Evolutionary conservation across 2,329 filamentous ascomycete species (phyloP).

Genomic region (Albophoma yamanashiensis): DNA sequence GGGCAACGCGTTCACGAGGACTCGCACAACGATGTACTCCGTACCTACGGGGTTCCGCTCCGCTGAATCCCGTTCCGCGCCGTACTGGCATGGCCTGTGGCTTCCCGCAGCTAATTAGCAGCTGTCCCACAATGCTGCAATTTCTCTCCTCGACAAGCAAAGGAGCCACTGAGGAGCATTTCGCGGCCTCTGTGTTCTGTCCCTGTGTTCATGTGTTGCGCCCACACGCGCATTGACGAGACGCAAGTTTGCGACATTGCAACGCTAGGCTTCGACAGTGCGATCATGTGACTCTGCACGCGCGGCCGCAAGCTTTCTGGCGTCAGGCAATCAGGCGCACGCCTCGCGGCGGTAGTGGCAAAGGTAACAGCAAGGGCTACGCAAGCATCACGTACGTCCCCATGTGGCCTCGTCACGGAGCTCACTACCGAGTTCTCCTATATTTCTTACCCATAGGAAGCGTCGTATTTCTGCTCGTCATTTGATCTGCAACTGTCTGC

Average conservation of each 20-base stretch:
- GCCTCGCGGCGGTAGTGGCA: conserved; percentile 4
- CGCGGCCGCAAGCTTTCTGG: neutral
- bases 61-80: neutral
- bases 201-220: neutral
- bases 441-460: neutral
- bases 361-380: conserved; percentile 6
- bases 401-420: conserved; percentile 2
- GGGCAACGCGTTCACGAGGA: neutral
- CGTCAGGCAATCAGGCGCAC: neutral
- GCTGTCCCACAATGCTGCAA: neutral
- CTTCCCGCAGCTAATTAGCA: neutral
- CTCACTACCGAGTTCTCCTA: neutral
- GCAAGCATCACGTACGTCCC: conserved; percentile 4
- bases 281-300: conserved; percentile 3
- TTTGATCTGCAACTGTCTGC: neutral
- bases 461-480: neutral
- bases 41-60: neutral
- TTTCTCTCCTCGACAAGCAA: neutral
- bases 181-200: neutral
- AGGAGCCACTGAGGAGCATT: neutral
- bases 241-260: neutral
- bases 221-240: neutral
- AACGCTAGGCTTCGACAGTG: neutral
- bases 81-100: neutral
- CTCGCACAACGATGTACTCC: neutral